Evolutionary conservation across 257 asterid species (phyloP), one percentile per base, ranked within the genome.

Genomic region (Solanum rostratum): DNA sequence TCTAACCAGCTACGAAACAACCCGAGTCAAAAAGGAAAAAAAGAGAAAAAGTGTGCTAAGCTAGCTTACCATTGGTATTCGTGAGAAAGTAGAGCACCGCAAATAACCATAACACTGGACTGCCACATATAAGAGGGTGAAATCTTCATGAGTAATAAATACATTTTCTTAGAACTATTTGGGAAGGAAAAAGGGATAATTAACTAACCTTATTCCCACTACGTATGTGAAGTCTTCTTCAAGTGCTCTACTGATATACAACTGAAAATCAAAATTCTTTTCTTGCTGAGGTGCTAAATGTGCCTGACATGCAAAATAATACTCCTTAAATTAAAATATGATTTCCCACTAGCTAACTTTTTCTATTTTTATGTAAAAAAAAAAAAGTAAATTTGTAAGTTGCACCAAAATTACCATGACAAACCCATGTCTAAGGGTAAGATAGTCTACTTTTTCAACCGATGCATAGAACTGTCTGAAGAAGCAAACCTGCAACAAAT

Each of bases 151-250:
- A 22, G 8, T 68, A 69, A 68, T 10, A 53, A 9, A 57, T 57
- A n/a, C 15, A 1, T 30, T 15, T 52, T 79, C 53, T 20, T 7
- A 37, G 12, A 49, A 62, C 33, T 14, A 50, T 78, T 6, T 15
- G 59, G 14, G 33, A 14, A 7, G 2, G 65, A 15, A 81, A 59
- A 33, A 19, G 16, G 27, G 14, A 10, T 19, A 20, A 69, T 4
- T 37, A 69, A 9, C 52, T 69, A 8, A 84, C 88, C 87, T 84
- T 79, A 87, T 84, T 33, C 87, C 79, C 57, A 87, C 85, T 13
- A 84, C 87, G 13, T 68, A 70, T 84, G 52, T 46, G 27, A 87
- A 84, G 57, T 87, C 87, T 55, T 87, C 85, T 33, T 87, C 87
- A 19, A 80, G 71, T n/a, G 89, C 63, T 55, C 86, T 81, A 27